Base-by-base conservation (phyloP, 805 yeast genomes). In the Brettanomyces custersianus region DNA sequence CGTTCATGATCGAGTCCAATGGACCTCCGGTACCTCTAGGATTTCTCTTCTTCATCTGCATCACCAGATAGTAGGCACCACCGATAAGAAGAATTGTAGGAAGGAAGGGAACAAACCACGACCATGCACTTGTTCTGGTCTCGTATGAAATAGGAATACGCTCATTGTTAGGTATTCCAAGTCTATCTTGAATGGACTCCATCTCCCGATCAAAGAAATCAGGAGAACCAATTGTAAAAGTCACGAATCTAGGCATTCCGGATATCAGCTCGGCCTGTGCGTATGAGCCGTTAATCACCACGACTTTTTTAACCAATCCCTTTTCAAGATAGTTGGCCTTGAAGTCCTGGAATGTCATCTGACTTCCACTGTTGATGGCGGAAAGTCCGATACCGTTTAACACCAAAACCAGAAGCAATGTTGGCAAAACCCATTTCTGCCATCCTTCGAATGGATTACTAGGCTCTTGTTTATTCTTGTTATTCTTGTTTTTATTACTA, bases 271-370 rank as follows among this genome's bases (percentile, higher is more conserved):
- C 77, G 3, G 90, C 82, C 36, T 79, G 71, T 6, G 86, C 98
- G 33, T 70, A 68, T 10, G 74, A 65, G 48, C 81, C 80, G 62
- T 92, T 90, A 21, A 85, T 76, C 6, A 92, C 88, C 15, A 76
- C 59, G 35, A 92, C 65, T 44, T 72, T 74, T 32, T 76, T 68
- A 11, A 92, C 99, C 29, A 75, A 67, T 4, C 87, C 87, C 48
- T 77, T 82, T 42, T 80, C 83, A 41, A 92, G 66, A 49, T 78
- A 79, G 32, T 77, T 68, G 4, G 78, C 65, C 29, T 85, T 72
- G 63, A 92, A 90, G 52, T 90, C 95, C 62, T 92, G 97, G 80
- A 87, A 92, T 2, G 96, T 77, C 40, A 90, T 66, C 51, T 84
- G 55, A 5, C 40, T 33, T 8, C 36, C 40, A 4, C 42, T 40